Conservation (phyloP, 2,329 filamentous ascomycete genomes). For the Aspergillus proliferans region DNA sequence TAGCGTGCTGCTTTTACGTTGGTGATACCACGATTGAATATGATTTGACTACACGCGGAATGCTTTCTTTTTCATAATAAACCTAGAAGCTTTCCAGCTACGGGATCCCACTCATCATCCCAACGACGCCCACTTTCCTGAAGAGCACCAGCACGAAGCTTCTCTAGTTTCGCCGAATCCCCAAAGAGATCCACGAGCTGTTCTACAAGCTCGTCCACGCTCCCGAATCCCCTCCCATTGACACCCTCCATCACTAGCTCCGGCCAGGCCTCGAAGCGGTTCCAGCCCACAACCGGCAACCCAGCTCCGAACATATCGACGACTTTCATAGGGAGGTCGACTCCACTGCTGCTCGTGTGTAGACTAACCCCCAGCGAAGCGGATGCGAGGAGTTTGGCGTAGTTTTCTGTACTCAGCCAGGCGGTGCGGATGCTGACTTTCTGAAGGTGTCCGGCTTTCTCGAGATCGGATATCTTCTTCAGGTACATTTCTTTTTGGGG, state of each 20-base stretch:
- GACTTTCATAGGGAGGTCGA: constrained; percentile 98
- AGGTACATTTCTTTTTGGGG: constrained; percentile 75
- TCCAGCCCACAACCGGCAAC: constrained; percentile 82
- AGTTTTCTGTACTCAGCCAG: constrained; percentile 79
- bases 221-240: constrained; percentile 82
- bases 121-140: constrained; percentile 71
- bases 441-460: constrained; percentile 56
- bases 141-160: constrained; percentile 62
- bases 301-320: constrained; percentile 98
- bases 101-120: constrained; percentile 87
- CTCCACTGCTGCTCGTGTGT: constrained; percentile 87
- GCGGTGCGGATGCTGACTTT: constrained; percentile 70
- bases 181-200: constrained; percentile 62
- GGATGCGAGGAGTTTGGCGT: constrained; percentile 73
- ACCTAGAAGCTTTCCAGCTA: constrained; percentile 67
- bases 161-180: constrained; percentile 50
- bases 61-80: constrained; percentile 16
- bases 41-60: no score
- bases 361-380: constrained; percentile 87
- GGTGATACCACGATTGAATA: no score
- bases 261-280: constrained; percentile 75
- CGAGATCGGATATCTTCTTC: constrained; percentile 56
- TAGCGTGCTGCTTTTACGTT: constrained; percentile 1
- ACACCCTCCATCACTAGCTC: constrained; percentile 83
- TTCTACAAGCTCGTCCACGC: constrained; percentile 57